Evolutionary conservation across 164 flowering plant species (phyloP).

Genomic region (Piper betle): DNA sequence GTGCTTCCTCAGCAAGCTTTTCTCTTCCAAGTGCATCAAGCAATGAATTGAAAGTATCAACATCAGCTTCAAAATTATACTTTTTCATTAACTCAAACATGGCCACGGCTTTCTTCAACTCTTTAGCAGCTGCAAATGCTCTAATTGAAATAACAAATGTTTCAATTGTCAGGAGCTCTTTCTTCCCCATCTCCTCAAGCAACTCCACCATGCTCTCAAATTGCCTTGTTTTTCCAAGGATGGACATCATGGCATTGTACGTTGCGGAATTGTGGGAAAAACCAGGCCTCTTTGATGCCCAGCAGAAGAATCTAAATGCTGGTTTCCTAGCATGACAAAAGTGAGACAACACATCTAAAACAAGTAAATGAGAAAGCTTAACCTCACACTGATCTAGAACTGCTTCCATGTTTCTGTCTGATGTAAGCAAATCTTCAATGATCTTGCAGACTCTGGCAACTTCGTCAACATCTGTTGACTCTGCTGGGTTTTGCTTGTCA

Average conservation of each 20-base stretch:
- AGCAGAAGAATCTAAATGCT: conserved; percentile 68
- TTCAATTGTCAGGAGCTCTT: conserved; percentile 53
- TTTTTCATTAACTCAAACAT: conserved; percentile 75
- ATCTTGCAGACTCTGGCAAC: conserved; percentile 64
- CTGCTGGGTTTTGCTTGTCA: conserved; percentile 9
- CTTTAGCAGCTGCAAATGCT: conserved; percentile 65
- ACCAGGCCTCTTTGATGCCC: conserved; percentile 50
- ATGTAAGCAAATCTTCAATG: conserved; percentile 69
- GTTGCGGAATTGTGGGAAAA: conserved; percentile 65
- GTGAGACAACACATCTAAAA: conserved; percentile 48
- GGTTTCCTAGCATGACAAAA: conserved; percentile 66
- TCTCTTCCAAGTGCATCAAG: conserved; percentile 67
- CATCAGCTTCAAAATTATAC: conserved; percentile 44
- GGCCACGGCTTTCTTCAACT: conserved; percentile 80
- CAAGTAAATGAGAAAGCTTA: conserved; percentile 47
- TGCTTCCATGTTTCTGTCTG: conserved; percentile 81
- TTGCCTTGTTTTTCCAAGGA: conserved; percentile 69
- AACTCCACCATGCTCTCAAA: conserved; percentile 79
- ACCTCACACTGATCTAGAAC: conserved; percentile 66
- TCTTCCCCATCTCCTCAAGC: conserved; percentile 79
- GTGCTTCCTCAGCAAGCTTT: conserved; percentile 79
- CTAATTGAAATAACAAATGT: conserved; percentile 56
- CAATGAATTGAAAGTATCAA: conserved; percentile 52
- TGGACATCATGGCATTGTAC: conserved; percentile 57
- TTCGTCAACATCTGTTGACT: conserved; percentile 36